Base-by-base conservation (phyloP, 192 early-diverging fungal genomes). In the Lobosporangium transversale region DNA sequence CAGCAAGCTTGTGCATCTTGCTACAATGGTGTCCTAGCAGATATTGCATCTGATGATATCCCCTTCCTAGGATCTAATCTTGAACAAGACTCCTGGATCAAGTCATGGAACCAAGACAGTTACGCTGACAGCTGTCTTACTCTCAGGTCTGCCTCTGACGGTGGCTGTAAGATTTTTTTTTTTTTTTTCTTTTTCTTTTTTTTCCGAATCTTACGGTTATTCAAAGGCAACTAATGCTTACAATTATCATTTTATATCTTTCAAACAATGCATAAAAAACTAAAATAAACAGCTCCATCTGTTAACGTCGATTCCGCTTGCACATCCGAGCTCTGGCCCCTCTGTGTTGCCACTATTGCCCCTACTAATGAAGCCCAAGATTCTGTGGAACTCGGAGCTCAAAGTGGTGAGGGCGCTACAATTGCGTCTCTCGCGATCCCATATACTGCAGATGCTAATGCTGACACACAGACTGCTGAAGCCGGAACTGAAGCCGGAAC, bases 1-100 rank as follows among this genome's bases (percentile, higher is more conserved):
- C 32, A 48, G n/a, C 24, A 74, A 30, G 70, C 70, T 20, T 74
- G 70, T 42, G 62, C 62, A 3, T 74, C 70, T 17, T 74, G 70
- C 48, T 66, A 74, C 21, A 36, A 30, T 14, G 70, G 70, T 11
- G 17, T 53, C 15, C 31, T 74, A 12, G 70, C 70, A 3, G 43
- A 74, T 20, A 62, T 66, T 1, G 54, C 24, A 11, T 8, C 9
- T 7, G 24, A 33, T 17, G 70, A 74, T 30, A 17, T 66, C 26
- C 50, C 58, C 12, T 74, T 74, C 35, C 15, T 74, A 26, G 43
- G 20, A 8, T 5, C 4, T 9, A 66, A 66, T 20, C 21, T 74
- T 20, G 53, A 65, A 29, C 62, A 60, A 21, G 2, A 40, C 14
- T 74, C 62, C 9, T 74, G 70, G 70, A 74, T 74, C 31, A 65